A percentile compares a stretch with the other conserved stretches of the same genome.
phyloP scores from a whole-genome alignment of 2,329 filamentous ascomycete genomes.

The Arthrobotrys pseudoclavata region DNA sequence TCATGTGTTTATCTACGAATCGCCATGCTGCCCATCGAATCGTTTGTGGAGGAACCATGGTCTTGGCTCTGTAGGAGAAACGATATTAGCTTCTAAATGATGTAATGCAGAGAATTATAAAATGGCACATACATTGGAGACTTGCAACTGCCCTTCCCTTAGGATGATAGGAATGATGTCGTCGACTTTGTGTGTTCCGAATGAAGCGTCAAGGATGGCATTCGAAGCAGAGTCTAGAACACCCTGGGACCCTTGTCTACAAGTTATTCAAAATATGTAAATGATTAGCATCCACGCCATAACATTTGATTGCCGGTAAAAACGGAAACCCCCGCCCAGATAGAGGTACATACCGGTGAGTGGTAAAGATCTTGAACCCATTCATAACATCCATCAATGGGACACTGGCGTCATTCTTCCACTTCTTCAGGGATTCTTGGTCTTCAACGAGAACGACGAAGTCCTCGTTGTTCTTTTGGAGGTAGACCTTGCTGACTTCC shows the following conservation, averaged over 20 bases:
- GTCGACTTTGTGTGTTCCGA: slow-evolving; percentile 40
- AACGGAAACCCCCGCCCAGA: neutral
- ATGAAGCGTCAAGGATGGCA: slow-evolving; percentile 38
- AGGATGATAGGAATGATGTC: slow-evolving; percentile 51
- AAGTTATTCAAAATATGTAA: neutral
- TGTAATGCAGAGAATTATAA: neutral
- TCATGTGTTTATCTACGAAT: slow-evolving; percentile 44
- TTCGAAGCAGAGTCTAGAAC: slow-evolving; percentile 49
- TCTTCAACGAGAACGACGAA: slow-evolving; percentile 77
- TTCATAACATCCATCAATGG: slow-evolving; percentile 88
- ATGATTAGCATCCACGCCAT: neutral
- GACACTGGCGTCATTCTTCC: slow-evolving; percentile 82
- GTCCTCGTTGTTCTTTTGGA: slow-evolving; percentile 80
- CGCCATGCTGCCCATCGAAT: slow-evolving; percentile 49
- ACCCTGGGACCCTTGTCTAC: slow-evolving; percentile 55
- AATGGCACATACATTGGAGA: slow-evolving; percentile 27
- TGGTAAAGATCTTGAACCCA: slow-evolving; percentile 89
- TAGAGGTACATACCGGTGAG: slow-evolving; percentile 77
- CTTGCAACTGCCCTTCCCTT: slow-evolving; percentile 38
- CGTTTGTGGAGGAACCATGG: slow-evolving; percentile 49
- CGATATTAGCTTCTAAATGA: slow-evolving; percentile 1
- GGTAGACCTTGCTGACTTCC: slow-evolving; percentile 82
- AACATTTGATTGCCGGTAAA: neutral
- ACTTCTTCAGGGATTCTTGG: slow-evolving; percentile 78
- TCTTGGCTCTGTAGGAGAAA: slow-evolving; percentile 8